Evolutionary conservation across 1,284 basidiomycete species (phyloP).

Genomic region (Grifola frondosa): DNA sequence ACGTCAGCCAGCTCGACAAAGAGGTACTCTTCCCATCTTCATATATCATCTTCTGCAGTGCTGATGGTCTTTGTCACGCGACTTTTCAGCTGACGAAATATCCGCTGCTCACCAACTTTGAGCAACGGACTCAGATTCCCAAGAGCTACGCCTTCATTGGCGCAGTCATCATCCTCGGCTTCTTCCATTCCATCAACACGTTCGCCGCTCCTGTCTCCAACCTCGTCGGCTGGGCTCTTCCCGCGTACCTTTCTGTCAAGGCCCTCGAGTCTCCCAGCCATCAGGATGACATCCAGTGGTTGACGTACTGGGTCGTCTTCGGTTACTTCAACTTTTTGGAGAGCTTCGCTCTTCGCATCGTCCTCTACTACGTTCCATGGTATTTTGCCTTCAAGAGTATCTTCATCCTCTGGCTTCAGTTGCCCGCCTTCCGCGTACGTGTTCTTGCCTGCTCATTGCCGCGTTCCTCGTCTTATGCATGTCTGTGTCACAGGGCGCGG

Average conservation of each 20-base stretch:
- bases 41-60: background rate
- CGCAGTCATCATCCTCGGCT: conserved; percentile 57
- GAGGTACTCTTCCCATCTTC: conserved; percentile 59
- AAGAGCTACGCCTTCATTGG: conserved; percentile 91
- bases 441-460: conserved; percentile 3
- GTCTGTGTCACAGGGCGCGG: conserved; percentile 28
- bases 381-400: conserved; percentile 89
- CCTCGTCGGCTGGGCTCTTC: conserved; percentile 81
- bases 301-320: conserved; percentile 88
- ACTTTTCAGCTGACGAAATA: conserved; percentile 83
- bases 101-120: conserved; percentile 79
- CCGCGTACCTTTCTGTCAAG: conserved; percentile 84
- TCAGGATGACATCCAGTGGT: conserved; percentile 84
- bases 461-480: conserved; percentile 2
- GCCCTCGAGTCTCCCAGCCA: conserved; percentile 74
- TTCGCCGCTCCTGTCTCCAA: conserved; percentile 82
- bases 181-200: conserved; percentile 81
- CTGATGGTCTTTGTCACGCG: conserved; percentile 16
- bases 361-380: conserved; percentile 85
- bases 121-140: conserved; percentile 89
- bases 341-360: conserved; percentile 67
- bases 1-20: conserved; percentile 87
- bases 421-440: conserved; percentile 78
- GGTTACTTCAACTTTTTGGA: conserved; percentile 86
- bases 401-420: conserved; percentile 86